Conservation (phyloP, 805 yeast species). For the Debaryomyces maramus region DNA sequence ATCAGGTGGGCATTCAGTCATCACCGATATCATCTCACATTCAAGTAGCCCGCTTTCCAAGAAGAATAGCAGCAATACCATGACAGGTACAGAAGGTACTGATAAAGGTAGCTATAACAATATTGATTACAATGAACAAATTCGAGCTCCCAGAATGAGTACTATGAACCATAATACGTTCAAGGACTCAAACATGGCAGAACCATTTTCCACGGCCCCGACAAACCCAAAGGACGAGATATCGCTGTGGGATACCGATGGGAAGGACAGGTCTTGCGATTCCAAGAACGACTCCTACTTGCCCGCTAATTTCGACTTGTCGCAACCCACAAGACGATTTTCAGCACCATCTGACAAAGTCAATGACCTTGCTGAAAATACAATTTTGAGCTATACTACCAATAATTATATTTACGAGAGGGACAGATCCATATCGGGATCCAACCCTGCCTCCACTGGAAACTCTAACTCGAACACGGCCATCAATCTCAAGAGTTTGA, state of each 20-base stretch:
- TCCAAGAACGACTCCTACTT: conserved; percentile 22
- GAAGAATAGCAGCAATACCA: neutral
- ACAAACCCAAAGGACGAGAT: too few species aligned
- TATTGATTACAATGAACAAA: conserved; percentile 52
- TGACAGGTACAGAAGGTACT: neutral
- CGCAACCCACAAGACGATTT: conserved; percentile 37
- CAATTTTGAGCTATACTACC: conserved; percentile 17
- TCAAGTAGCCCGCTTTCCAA: conserved; percentile 2
- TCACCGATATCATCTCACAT: conserved; percentile 26
- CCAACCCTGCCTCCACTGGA: conserved; percentile 17
- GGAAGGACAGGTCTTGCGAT: neutral
- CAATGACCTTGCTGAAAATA: conserved; percentile 6
- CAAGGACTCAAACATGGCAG: conserved; percentile 1
- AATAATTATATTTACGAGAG: conserved; percentile 23
- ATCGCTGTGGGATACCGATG: neutral
- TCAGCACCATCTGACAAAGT: conserved; percentile 21
- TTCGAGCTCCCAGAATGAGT: conserved; percentile 56
- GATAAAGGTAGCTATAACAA: conserved; percentile 10
- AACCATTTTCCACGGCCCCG: neutral
- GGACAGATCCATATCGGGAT: conserved; percentile 13
- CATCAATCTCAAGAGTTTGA: neutral
- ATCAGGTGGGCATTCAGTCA: conserved; percentile 20
- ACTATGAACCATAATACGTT: conserved; percentile 29
- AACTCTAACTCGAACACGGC: conserved; percentile 2
- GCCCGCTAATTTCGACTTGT: conserved; percentile 51